These are phyloP conservation scores for Irpex sp. DNA, from an alignment of 1,284 basidiomycete genomes.

Conservation along the genomic window DNA sequence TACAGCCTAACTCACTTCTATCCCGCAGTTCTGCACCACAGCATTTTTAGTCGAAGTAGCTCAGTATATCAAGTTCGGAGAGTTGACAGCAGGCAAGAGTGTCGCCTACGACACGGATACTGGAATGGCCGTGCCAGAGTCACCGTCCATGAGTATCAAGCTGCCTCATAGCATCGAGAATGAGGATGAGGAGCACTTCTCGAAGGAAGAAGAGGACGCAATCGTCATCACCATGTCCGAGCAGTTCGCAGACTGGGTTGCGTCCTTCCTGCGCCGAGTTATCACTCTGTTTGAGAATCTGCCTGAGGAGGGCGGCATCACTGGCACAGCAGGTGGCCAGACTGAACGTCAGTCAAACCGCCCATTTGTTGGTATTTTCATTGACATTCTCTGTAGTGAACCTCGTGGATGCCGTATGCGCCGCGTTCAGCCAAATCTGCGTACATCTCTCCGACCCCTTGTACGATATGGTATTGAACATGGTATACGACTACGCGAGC, in stretches of 20 bases:
- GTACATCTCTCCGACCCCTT: conserved; percentile 78
- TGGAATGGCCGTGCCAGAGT: conserved; percentile 6
- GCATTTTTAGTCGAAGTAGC: conserved; percentile 75
- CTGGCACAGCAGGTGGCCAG: conserved; percentile 48
- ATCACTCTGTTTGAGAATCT: conserved; percentile 83
- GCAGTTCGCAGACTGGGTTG: conserved; percentile 75
- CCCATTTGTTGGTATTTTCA: background rate
- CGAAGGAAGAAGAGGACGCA: conserved; percentile 54
- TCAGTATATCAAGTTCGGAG: conserved; percentile 79
- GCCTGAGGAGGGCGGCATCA: conserved; percentile 68
- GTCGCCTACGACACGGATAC: conserved; percentile 15
- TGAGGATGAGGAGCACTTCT: conserved; percentile 34
- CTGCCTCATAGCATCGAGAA: conserved; percentile 25
- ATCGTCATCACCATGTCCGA: conserved; percentile 58
- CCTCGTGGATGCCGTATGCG: conserved; percentile 63
- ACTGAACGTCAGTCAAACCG: conserved; percentile 47
- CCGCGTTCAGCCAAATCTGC: conserved; percentile 73
- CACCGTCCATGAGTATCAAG: conserved; percentile 14
- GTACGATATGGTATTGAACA: conserved; percentile 77
- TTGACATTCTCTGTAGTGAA: conserved; percentile 38
- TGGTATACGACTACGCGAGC: conserved; percentile 75
- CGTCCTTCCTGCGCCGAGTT: conserved; percentile 77
- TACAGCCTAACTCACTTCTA: background rate
- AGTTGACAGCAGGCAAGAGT: conserved; percentile 45
- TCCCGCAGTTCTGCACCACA: conserved; percentile 58